Evolutionary conservation across 2,329 filamentous ascomycete species (phyloP), one percentile per base, ranked within the genome.

Genomic region (Pseudogymnoascus sp.): DNA sequence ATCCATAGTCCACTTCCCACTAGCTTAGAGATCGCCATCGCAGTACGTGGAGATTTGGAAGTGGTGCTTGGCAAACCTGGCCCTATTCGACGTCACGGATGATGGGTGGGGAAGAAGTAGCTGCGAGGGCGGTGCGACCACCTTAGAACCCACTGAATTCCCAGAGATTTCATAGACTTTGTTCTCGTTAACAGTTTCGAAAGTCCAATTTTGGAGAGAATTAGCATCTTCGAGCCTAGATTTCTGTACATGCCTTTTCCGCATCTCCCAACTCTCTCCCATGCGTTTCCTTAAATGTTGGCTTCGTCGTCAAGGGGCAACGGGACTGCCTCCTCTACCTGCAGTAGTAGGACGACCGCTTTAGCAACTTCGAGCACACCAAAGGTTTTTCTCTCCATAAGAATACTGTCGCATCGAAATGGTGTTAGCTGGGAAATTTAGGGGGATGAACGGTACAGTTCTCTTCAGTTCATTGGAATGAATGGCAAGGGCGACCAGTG

Each of bases 321-420:
- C 0, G 85, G 74, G 45, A 82, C 78, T 3, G 79, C 80, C 64
- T 84, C 81, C 65, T 79, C 75, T 68, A 86, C 80, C 59, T 80
- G 26, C 6, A 29, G 26, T 8, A 29, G 26, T 29, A 29, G 26
- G 26, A 29, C 26, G 2, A 41, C 38, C 16, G 38, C 38, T 16
- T 4, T 41, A 19, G 38, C 16, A 41, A 4, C 38, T 41, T 41
- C 10, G 38, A 41, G 16, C 11, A 41, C 19, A 19, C 16, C 8
- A n/a, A 39, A 16, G 37, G 37, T 3, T 16, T 10, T 39, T 0
- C n/a, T 16, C 37, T n/a, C 8, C 2, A 19, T 41, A 39, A 39
- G 7, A 4, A 19, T 19, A 8, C 5, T 8, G 16, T 21, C 16
- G 1, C 38, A 41, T 19, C 8, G 3, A 4, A 7, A 1, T 41